Base-by-base conservation (phyloP, 208 protist species). In the Leishmania braziliensis region DNA sequence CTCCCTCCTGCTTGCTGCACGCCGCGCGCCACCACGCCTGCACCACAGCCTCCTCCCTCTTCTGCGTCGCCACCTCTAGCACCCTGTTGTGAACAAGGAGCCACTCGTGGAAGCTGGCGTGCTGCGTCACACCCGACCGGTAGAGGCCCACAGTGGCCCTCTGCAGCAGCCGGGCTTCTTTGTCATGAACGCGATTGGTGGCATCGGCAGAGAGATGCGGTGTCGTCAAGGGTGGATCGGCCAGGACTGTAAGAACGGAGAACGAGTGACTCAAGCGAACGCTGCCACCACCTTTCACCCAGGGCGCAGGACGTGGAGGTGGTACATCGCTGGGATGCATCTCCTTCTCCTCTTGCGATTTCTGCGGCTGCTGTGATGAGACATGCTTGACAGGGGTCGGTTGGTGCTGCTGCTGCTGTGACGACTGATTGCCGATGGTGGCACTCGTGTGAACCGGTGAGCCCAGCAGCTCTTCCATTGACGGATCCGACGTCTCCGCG, bases 21-120 rank as follows among this genome's bases (percentile, higher is more conserved):
- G 72, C 48, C 53, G 51, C 29, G 8, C n/a, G 26, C 84, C 84
- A 87, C 79, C 79, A 83, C 29, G 18, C n/a, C 12, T 65, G 75
- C 50, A 86, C 83, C 8, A 33, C 75, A 3, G 16, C 75, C 50
- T 75, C 75, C 39, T 86, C 83, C 16, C 69, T 54, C 33, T 33
- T 36, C 12, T 50, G 76, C 9, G 73, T 60, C 10, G 12, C 43
- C 0, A 43, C 26, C 43, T 16, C 20, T 1, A 80, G 54, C 10
- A 70, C 56, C 1, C 3, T 50, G 66, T 76, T 79, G 75, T 80
- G 75, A 70, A 84, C 63, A 36, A 87, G 23, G 16, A 87, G 76
- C 79, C 84, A 87, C 79, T 87, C 84, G 65, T 84, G 74, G 71
- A 87, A 81, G 53, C 60, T 72, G 4, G 14, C 8, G 75, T 88